phyloP scores from a whole-genome alignment of 2,329 filamentous ascomycete species.

The Colletotrichum sp. region DNA sequence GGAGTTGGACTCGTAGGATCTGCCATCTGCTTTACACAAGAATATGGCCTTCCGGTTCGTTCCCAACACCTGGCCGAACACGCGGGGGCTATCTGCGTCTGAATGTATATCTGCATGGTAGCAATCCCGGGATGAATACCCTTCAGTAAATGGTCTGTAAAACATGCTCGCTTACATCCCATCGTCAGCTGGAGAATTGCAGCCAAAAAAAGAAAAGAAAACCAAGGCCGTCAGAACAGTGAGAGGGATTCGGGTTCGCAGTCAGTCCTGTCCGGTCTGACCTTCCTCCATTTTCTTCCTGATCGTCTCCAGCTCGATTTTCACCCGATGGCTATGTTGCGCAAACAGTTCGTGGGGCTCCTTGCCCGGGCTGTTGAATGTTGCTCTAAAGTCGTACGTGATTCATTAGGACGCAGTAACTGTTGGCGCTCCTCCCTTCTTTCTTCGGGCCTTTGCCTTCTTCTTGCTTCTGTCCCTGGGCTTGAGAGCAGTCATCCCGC shows the following conservation, averaged over 20 bases:
- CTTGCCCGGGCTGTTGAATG: neutral
- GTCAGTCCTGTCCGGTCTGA: neutral
- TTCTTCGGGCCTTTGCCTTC: constrained; percentile 79
- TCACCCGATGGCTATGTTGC: neutral
- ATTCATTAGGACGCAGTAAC: neutral
- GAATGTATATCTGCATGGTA: neutral
- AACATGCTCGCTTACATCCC: neutral
- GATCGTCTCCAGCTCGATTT: neutral
- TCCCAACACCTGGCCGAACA: neutral
- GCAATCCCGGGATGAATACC: neutral
- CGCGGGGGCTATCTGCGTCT: neutral
- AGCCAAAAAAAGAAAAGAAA: neutral
- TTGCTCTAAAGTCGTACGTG: neutral
- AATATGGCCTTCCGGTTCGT: neutral
- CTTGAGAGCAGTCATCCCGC: constrained; percentile 87
- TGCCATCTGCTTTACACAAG: neutral
- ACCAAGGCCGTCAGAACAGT: neutral
- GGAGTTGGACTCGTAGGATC: neutral
- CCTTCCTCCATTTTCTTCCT: neutral
- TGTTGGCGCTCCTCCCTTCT: constrained; percentile 45
- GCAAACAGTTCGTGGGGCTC: neutral
- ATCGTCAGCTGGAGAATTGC: neutral
- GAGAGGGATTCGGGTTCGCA: neutral
- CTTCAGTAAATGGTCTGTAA: neutral
- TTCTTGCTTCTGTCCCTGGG: constrained; percentile 90